These are phyloP conservation scores for Suhomyces xylopsoci DNA, from an alignment of 805 yeast species.

Conservation along the genomic window DNA sequence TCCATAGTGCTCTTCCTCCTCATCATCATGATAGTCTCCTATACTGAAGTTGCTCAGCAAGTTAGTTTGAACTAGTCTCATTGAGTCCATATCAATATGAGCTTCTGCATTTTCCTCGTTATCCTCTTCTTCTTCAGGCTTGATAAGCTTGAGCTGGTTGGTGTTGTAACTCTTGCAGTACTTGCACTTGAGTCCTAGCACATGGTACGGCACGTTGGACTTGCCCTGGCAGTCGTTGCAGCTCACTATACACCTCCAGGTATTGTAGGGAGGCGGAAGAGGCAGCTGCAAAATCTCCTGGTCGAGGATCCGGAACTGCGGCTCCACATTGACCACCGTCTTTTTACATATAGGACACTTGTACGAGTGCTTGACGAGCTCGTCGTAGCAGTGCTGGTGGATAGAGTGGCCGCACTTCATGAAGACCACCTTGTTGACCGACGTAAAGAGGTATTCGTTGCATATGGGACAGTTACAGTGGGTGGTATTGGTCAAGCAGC, in stretches of 20 bases:
- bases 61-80: slow-evolving; percentile 34
- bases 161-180: slow-evolving; percentile 89
- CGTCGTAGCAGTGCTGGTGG: slow-evolving; percentile 80
- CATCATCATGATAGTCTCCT: slow-evolving; percentile 25
- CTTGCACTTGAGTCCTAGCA: slow-evolving; percentile 82
- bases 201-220: slow-evolving; percentile 71
- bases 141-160: slow-evolving; percentile 63
- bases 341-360: slow-evolving; percentile 90
- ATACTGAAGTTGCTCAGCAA: slow-evolving; percentile 37
- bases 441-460: slow-evolving; percentile 84
- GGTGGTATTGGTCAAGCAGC: slow-evolving; percentile 82
- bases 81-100: slow-evolving; percentile 15
- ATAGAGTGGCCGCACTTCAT: slow-evolving; percentile 95
- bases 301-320: slow-evolving; percentile 83
- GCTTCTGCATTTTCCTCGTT: slow-evolving; percentile 15
- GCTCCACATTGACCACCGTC: slow-evolving; percentile 82
- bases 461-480: slow-evolving; percentile 93
- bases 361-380: slow-evolving; percentile 76
- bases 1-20: slow-evolving; percentile 18
- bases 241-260: slow-evolving; percentile 71
- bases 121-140: slow-evolving; percentile 55
- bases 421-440: slow-evolving; percentile 78
- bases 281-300: slow-evolving; percentile 74
- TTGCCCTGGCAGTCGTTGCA: slow-evolving; percentile 89
- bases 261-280: slow-evolving; percentile 73